A percentile compares a stretch with the other conserved stretches of the same genome.
Conservation (phyloP, 1,284 basidiomycete species). For the Rhodotorula sp. region DNA sequence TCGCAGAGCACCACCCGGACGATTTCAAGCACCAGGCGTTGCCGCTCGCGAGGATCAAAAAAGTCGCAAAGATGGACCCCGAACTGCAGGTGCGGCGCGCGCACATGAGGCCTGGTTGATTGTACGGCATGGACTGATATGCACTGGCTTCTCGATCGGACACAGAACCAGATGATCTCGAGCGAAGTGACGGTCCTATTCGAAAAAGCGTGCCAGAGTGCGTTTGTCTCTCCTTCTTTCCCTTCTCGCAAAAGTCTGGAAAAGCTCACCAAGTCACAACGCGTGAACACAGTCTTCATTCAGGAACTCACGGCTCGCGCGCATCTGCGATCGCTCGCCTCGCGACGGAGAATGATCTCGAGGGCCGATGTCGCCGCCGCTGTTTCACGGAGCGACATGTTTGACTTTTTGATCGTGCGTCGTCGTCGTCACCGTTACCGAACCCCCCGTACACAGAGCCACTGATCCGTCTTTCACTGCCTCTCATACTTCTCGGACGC, state of each 20-base stretch:
- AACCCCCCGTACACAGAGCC: too few species aligned
- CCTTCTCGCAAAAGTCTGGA: neutral
- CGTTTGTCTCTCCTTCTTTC: slow-evolving; percentile 48
- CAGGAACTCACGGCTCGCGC: slow-evolving; percentile 89
- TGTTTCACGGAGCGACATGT: slow-evolving; percentile 71
- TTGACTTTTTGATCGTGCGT: slow-evolving; percentile 54
- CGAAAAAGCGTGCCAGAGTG: slow-evolving; percentile 94
- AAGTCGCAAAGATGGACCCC: slow-evolving; percentile 97
- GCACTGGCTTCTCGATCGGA: accelerated
- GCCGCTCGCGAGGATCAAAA: slow-evolving; percentile 90
- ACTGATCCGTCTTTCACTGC: too few species aligned
- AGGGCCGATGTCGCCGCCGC: slow-evolving; percentile 88
- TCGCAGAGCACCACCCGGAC: slow-evolving; percentile 74
- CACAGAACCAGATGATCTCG: slow-evolving; percentile 76
- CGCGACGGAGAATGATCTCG: slow-evolving; percentile 86
- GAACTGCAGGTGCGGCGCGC: slow-evolving; percentile 74
- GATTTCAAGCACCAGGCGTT: slow-evolving; percentile 81
- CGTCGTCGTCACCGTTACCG: too few species aligned
- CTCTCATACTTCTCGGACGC: too few species aligned
- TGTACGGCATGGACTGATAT: too few species aligned
- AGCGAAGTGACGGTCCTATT: slow-evolving; percentile 93
- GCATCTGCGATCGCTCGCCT: slow-evolving; percentile 88
- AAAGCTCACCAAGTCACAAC: neutral
- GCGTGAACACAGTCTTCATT: slow-evolving; percentile 71
- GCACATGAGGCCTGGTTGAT: too few species aligned